Percentiles rank a stretch among this genome's conserved stretches.
Evolutionary conservation across 192 early-diverging fungal species (phyloP).

Genomic region (Linderina pennispora): DNA sequence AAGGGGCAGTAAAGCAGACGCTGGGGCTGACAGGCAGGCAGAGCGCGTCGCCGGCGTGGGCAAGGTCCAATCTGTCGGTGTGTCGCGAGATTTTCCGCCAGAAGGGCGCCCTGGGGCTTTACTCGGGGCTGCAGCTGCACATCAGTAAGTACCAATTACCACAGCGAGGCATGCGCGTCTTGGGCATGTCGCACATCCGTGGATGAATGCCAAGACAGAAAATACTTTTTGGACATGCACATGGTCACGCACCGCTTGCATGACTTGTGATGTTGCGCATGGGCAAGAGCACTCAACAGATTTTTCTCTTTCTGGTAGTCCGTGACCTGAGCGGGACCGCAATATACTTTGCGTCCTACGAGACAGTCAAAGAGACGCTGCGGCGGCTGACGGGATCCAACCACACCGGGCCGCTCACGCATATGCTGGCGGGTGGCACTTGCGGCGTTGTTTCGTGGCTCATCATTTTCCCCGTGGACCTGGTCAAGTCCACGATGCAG

Average conservation of each 20-base stretch:
- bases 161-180: too few species aligned
- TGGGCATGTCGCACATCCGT: too few species aligned
- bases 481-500: slow-evolving; percentile 71
- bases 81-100: slow-evolving; percentile 32
- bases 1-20: slow-evolving; percentile 1
- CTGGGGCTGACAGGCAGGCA: slow-evolving; percentile 12
- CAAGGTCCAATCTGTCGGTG: slow-evolving; percentile 32
- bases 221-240: too few species aligned
- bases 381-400: slow-evolving; percentile 35
- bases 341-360: slow-evolving; percentile 70
- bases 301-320: slow-evolving; percentile 11
- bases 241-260: too few species aligned
- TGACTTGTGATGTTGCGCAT: background rate
- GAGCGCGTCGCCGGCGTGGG: slow-evolving; percentile 18
- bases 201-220: too few species aligned
- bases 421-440: slow-evolving; percentile 69
- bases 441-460: slow-evolving; percentile 76
- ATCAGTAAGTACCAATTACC: slow-evolving; percentile 29
- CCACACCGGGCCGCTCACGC: slow-evolving; percentile 56
- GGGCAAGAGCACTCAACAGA: background rate
- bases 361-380: slow-evolving; percentile 47
- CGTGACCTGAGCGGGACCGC: slow-evolving; percentile 66
- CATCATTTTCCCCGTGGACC: slow-evolving; percentile 70
- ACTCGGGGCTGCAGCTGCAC: slow-evolving; percentile 39
- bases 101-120: slow-evolving; percentile 27